Conservation (phyloP, 169 alveolate species). For the Eimeria necatrix region DNA sequence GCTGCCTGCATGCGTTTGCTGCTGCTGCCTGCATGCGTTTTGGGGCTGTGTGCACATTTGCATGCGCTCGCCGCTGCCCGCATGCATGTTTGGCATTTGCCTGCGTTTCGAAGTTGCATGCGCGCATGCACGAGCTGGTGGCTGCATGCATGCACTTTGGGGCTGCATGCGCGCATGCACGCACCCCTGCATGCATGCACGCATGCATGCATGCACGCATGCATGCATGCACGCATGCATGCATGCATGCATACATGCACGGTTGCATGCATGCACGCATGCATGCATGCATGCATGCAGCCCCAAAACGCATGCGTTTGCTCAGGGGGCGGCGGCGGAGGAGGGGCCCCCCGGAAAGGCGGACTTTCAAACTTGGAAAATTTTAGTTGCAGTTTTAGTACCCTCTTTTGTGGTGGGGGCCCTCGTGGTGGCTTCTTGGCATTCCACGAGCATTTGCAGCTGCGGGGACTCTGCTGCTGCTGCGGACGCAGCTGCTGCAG, state of each 20-base stretch:
- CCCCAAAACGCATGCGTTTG: not conserved
- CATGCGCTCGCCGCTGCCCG: too few species aligned
- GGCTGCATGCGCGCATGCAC: too few species aligned
- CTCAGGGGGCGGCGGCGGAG: constrained; percentile 12
- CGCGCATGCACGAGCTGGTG: too few species aligned
- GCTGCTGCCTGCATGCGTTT: not conserved
- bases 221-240: not conserved
- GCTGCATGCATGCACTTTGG: too few species aligned
- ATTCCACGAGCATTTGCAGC: constrained; percentile 21
- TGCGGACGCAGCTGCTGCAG: not conserved
- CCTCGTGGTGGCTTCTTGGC: constrained; percentile 28
- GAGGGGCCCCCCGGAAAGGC: constrained; percentile 13
- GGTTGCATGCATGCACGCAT: constrained; percentile 25
- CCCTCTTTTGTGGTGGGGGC: constrained; percentile 41
- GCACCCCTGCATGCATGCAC: too few species aligned
- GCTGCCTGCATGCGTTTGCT: not conserved
- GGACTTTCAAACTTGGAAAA: constrained; percentile 52
- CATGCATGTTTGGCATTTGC: too few species aligned
- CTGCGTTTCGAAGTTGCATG: too few species aligned
- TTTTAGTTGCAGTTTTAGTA: constrained; percentile 23
- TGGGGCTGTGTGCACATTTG: too few species aligned
- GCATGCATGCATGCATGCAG: constrained; percentile 10
- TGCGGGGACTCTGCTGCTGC: not conserved
- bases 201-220: not conserved
- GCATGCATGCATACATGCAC: not conserved